Base-by-base conservation (phyloP, 2,329 filamentous ascomycete species). In the Sclerotinia trifoliorum region DNA sequence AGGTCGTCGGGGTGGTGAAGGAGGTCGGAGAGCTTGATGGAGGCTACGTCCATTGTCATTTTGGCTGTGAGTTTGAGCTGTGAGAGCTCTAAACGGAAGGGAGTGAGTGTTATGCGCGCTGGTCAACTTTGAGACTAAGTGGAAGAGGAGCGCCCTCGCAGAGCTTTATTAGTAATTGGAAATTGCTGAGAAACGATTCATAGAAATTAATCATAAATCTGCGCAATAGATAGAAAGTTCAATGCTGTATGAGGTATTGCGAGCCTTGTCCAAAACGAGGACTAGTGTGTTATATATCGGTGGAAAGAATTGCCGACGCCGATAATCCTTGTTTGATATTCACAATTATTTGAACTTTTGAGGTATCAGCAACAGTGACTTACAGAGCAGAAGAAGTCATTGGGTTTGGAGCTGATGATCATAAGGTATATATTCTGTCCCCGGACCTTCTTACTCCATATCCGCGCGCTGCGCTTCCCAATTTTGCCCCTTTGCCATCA, bases 1-100 rank as follows among this genome's bases (percentile, higher is more conserved):
- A 99, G 89, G 81, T 99, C 95, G 78, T 99, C 95, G 3, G 95
- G 93, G 78, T 97, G 93, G 76, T 93, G 92, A 74, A 99, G 89
- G 71, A 98, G 88, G 83, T 98, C 94, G 73, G 93, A 88, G 79
- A 99, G 89, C 83, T 94, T 94, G 61, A 77, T 70, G 42, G 73
- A 75, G 51, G 77, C 77, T 68, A 73, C 76, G 46, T 78, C 77
- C 75, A 78, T 78, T 17, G 70, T 76, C 69, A 74, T 75, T 56
- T 70, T 71, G 49, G 44, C 66, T 46, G 44, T 49, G 29, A 39
- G 32, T 44, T 62, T 13, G 39, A 48, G 51, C 52, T 65, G 10
- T 7, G 7, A 26, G 21, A 48, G 51, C 51, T 65, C 39, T 7
- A 32, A 24, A 11, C 13, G 26, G 39, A 57, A 35, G 39, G 35